Evolutionary conservation across 176 grass and related monocot genomes (phyloP), one percentile per base, ranked within the genome.

Genomic region (Juncus inflexus): DNA sequence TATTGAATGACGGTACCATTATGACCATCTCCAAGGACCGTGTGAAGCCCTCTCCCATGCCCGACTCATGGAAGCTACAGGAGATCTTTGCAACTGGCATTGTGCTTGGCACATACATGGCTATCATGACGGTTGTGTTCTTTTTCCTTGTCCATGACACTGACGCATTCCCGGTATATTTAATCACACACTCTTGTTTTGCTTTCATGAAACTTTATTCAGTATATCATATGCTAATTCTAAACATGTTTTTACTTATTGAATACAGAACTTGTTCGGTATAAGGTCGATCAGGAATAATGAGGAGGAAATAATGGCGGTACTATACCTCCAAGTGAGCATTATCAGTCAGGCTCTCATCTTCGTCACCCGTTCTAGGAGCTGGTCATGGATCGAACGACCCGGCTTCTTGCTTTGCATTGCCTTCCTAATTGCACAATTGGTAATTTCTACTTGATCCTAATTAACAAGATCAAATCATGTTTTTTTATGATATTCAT

Each of bases 1-100:
- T 90, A 63, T 77, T 90, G 15, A 90, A 90, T 67, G 87, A 90
- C 74, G 87, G 87, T 74, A 90, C 87, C 50, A 90, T 90, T 55
- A 90, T 90, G 87, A 90, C 87, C 41, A 90, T 90, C 40, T 90
- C 87, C 52, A 90, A 90, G 79, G 87, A 90, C 73, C 61, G 83
- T 49, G 87, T 90, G 6, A 90, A 90, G 55, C 83, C 83, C 61
- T 90, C 87, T 65, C 87, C 87, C 42, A 67, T 80, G 50, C 87
- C 87, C 5, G 87, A 90, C 42, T 86, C 78, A 57, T 90, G 87
- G 87, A 90, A 86, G 67, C 53, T 90, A 42, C 43, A 83, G 69
- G 87, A 90, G 76, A 90, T 90, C 69, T 86, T 90, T 37, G 64
- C 87, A 39, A 90, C 87, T 60, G 87, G 87, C 51, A 12, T 90